Conservation (phyloP, 129 eudicot genomes). For the Cynara cardunculus region DNA sequence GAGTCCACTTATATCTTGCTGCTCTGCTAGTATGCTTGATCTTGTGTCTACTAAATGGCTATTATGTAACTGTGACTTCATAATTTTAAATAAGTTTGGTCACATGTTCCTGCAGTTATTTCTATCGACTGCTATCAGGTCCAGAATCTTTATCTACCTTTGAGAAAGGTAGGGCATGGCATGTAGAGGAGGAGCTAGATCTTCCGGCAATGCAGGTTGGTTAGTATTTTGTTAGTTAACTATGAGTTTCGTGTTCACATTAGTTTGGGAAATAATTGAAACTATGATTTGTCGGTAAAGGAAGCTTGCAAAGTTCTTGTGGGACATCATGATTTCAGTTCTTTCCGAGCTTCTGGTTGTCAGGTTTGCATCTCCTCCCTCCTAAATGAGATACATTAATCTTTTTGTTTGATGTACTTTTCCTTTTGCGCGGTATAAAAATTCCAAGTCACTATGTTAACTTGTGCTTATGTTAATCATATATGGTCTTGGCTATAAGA, state of each 20-base stretch:
- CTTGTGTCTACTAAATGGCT: not conserved
- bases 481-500: not conserved
- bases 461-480: not conserved
- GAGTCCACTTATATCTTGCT: not conserved
- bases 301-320: slow-evolving; percentile 85
- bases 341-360: slow-evolving; percentile 88
- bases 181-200: slow-evolving; percentile 78
- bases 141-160: slow-evolving; percentile 69
- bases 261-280: not conserved
- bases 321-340: slow-evolving; percentile 93
- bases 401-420: not conserved
- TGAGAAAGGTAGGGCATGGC: slow-evolving; percentile 97
- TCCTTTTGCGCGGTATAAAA: not conserved
- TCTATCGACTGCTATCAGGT: slow-evolving; percentile 70
- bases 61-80: not conserved
- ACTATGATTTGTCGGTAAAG: slow-evolving; percentile 33
- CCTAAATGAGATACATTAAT: not conserved
- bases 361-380: slow-evolving; percentile 46
- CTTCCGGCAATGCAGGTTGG: slow-evolving; percentile 80
- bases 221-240: slow-evolving; percentile 3
- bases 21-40: not conserved
- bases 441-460: slow-evolving; percentile 1
- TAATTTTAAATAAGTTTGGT: not conserved
- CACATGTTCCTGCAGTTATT: slow-evolving; percentile 55
- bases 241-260: not conserved